A percentile compares a stretch with the other conserved stretches of the same genome.
Conservation (phyloP, 2,329 filamentous ascomycete genomes). For the Fusarium aywerte region DNA sequence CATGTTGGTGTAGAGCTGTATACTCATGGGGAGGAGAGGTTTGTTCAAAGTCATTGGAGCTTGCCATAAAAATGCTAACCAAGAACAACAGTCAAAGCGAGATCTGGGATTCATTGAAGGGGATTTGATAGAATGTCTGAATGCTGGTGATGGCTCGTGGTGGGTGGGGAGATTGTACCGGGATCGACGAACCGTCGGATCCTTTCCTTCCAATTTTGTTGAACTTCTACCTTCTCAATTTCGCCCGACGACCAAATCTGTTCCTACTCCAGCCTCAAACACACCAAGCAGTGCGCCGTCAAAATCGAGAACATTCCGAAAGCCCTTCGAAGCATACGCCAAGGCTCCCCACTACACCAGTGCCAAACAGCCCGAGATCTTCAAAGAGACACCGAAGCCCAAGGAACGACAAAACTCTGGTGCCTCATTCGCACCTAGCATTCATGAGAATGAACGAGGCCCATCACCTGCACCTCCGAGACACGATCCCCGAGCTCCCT, state of each 20-base stretch:
- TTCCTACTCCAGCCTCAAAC: slow-evolving; percentile 67
- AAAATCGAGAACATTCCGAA: slow-evolving; percentile 72
- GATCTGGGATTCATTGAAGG: slow-evolving; percentile 98
- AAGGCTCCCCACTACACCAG: slow-evolving; percentile 74
- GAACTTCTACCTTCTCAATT: slow-evolving; percentile 87
- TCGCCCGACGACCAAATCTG: slow-evolving; percentile 74
- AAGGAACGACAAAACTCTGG: slow-evolving; percentile 56
- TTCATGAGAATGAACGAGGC: slow-evolving; percentile 39
- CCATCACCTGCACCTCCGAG: slow-evolving; percentile 42
- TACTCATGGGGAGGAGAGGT: slow-evolving; percentile 95
- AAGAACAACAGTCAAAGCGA: slow-evolving; percentile 75
- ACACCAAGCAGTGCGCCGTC: slow-evolving; percentile 64
- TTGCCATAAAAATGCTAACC: slow-evolving; percentile 36
- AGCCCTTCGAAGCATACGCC: slow-evolving; percentile 74
- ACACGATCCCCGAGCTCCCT: slow-evolving; percentile 42
- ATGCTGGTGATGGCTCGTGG: slow-evolving; percentile 97
- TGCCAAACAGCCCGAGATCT: slow-evolving; percentile 69
- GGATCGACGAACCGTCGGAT: slow-evolving; percentile 88
- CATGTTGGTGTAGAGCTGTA: slow-evolving; percentile 90
- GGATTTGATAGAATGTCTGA: slow-evolving; percentile 96
- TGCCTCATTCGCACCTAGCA: slow-evolving; percentile 50
- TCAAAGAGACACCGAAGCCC: slow-evolving; percentile 57
- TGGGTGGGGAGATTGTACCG: slow-evolving; percentile 94
- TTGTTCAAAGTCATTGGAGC: slow-evolving; percentile 23
- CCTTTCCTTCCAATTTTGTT: slow-evolving; percentile 98